phyloP scores from a whole-genome alignment of 306 rosid species.

The Hylodesmum podocarpum region DNA sequence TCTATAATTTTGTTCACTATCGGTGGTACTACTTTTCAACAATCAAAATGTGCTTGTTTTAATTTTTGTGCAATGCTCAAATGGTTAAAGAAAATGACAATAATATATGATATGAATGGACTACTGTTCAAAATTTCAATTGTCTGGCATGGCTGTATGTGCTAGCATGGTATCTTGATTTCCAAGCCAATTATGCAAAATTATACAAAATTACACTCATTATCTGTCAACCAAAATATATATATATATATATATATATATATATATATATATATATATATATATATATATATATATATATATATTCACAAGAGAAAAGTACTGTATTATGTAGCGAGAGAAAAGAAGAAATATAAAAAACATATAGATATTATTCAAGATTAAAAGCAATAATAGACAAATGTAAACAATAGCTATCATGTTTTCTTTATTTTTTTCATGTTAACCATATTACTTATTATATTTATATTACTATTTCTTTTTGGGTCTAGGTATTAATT shows the following conservation, averaged over 20 bases:
- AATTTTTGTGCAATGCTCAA: background rate
- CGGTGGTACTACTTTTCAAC: background rate
- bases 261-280: no score
- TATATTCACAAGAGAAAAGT: background rate
- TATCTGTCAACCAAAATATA: background rate
- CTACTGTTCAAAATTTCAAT: background rate
- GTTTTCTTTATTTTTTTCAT: no score
- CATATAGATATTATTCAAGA: background rate
- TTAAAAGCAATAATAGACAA: no score
- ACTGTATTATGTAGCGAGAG: background rate
- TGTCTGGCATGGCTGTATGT: background rate
- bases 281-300: no score
- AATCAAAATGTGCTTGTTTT: background rate
- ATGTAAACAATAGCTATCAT: no score
- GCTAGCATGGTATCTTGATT: conserved; percentile 11
- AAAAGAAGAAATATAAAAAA: background rate
- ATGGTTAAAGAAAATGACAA: conserved; percentile 10
- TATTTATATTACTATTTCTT: background rate
- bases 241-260: no score
- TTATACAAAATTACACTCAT: background rate
- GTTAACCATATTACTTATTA: no score
- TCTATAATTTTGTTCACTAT: background rate
- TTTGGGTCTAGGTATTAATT: background rate
- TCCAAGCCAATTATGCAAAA: background rate
- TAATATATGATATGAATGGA: background rate